A percentile compares a stretch with the other conserved stretches of the same genome.
Conservation (phyloP, 306 rosid species). For the Abrus precatorius region DNA sequence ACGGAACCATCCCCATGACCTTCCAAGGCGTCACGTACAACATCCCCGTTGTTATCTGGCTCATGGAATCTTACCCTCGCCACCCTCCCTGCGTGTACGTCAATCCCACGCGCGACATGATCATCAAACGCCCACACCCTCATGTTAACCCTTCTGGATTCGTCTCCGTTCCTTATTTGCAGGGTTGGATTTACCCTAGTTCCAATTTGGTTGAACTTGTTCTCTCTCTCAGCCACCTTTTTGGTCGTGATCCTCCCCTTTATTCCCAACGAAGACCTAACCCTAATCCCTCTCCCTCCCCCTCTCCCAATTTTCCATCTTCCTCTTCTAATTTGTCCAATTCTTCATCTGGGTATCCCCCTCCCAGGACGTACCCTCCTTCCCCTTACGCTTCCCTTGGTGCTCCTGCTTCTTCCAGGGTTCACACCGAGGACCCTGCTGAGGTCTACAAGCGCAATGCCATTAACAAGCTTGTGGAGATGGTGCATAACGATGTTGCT, state of each 20-base stretch:
- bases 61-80: conserved; percentile 93
- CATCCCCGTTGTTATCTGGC: conserved; percentile 92
- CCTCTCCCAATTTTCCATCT: conserved; percentile 28
- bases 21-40: conserved; percentile 84
- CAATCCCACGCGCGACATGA: conserved; percentile 95
- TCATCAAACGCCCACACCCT: conserved; percentile 89
- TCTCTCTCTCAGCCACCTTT: conserved; percentile 56
- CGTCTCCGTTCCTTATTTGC: conserved; percentile 76
- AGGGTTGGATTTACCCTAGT: conserved; percentile 82
- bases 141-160: conserved; percentile 85
- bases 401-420: conserved; percentile 32
- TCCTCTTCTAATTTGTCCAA: conserved; percentile 12
- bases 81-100: conserved; percentile 89
- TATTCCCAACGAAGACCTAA: conserved; percentile 76
- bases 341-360: conserved; percentile 53
- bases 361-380: conserved; percentile 76
- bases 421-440: conserved; percentile 70
- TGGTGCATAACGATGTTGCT: conserved; percentile 64
- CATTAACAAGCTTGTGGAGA: conserved; percentile 81
- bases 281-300: conserved; percentile 44
- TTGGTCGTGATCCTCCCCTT: conserved; percentile 85
- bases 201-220: conserved; percentile 78
- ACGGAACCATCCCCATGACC: conserved; percentile 86
- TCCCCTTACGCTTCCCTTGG: conserved; percentile 59
- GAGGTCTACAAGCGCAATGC: conserved; percentile 79